Evolutionary conservation across 306 rosid genomes (phyloP), one percentile per base, ranked within the genome.

Genomic region (Elaeagnus macrophylla): DNA sequence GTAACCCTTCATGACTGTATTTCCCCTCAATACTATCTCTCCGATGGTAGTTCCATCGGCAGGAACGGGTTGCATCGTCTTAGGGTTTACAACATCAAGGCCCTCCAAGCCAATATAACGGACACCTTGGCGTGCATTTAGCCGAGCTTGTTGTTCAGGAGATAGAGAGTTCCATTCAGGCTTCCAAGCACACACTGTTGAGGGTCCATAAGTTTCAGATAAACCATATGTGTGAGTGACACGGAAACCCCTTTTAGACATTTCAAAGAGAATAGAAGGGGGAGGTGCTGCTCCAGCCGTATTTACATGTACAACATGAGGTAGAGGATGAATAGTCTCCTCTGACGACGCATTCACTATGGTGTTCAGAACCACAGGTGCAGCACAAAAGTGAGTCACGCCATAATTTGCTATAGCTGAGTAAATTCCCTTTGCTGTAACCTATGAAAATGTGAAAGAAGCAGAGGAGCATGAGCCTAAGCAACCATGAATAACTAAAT

Each of bases 201-300:
- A 72, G 2, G 97, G 97, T 40, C 95, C 97, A 49, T 65, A 86
- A 54, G 97, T 90, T 72, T 90, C 95, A 8, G 97, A 86, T 62
- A 83, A 80, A 39, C 97, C 97, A 15, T 89, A 89, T 39, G 97
- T 86, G 81, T 90, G 97, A 2, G 95, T 74, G 51, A 90, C 79
- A 12, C 82, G 81, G 68, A 90, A 90, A 43, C 97, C 97, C 56
- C 62, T 73, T 53, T 83, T 62, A 5, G 85, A 67, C 95, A 89
- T 83, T 40, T 83, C 94, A 0, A 58, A 39, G 58, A 90, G 87
- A 38, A 90, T 81, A 13, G 94, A 64, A 13, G 95, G 95, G 12
- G 95, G 97, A 16, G 97, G 97, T 11, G 97, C 95, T 39, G 97
- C 90, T 10, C 97, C 97, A 6, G 97, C 97, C 10, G 95, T 90